Base-by-base conservation (phyloP, 371 early-diverging fungal genomes). In the Aphelidium insulamus region DNA sequence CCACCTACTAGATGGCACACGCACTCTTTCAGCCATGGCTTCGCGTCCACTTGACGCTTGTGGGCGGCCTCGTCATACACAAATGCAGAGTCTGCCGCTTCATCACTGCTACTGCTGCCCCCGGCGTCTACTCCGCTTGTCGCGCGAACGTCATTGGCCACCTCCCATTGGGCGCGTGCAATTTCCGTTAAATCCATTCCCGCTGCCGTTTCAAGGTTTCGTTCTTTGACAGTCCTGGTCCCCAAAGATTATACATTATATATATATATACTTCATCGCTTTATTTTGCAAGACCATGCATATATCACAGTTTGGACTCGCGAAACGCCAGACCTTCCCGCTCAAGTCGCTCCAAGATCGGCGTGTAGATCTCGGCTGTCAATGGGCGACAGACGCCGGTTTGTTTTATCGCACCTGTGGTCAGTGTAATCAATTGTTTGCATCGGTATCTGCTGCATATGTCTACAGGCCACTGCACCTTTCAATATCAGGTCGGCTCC, bases 21-120 rank as follows among this genome's bases (percentile, higher is more conserved):
- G 32, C 61, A 78, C 82, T 81, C 75, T 35, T 58, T 61, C 33
- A 62, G 67, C 87, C 87, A 86, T 17, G 81, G 82, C 29, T 64
- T 65, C 23, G 65, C 62, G 29, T 63, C 54, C 20, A 67, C 54
- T 23, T 56, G 54, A 26, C 54, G 57, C 44, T 62, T 63, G 35
- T 80, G 76, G 33, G 63, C 57, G 2, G 51, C 61, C 26, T 57
- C 66, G 50, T 88, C 69, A 42, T 72, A 84, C 26, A 10, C 12
- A 12, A 10, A 26, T 12, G 12, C 10, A 10, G 10, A 10, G 12
- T 26, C 26, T 10, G 26, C 10, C 10, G 10, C 26, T 26, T 26
- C 26, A 12, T 10, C 26, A 10, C 10, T 10, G 10, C 10, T 10
- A 12, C 10, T 33, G 15, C 19, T 31, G 6, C 3, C 5, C 3